A percentile compares a stretch with the other conserved stretches of the same genome.
These are phyloP conservation scores for Kazachstania africana DNA, from an alignment of 805 yeast species.

Conservation along the genomic window DNA sequence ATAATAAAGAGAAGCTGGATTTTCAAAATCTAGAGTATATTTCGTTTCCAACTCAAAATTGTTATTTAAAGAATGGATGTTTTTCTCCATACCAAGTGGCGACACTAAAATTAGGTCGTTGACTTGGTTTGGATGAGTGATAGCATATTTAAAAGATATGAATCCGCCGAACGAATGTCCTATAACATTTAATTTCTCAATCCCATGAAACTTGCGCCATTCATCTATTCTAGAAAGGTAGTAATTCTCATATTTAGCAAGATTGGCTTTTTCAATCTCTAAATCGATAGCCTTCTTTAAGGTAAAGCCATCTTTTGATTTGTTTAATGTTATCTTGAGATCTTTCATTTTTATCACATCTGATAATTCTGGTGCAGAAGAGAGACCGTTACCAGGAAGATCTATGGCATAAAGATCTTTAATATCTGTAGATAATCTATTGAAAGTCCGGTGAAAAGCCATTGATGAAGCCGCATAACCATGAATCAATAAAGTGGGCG, in stretches of 20 bases:
- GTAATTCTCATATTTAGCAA: slow-evolving; percentile 37
- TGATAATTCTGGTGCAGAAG: slow-evolving; percentile 35
- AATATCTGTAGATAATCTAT: slow-evolving; percentile 33
- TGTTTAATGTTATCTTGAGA: neutral
- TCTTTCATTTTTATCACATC: neutral
- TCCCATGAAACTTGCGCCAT: slow-evolving; percentile 43
- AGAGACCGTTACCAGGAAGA: slow-evolving; percentile 59
- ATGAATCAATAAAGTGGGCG: slow-evolving; percentile 53
- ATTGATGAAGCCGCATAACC: slow-evolving; percentile 93
- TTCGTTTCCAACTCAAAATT: slow-evolving; percentile 6
- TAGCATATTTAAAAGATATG: slow-evolving; percentile 51
- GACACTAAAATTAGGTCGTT: slow-evolving; percentile 48
- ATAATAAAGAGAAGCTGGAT: slow-evolving; percentile 30
- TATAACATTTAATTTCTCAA: slow-evolving; percentile 47
- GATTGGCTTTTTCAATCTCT: slow-evolving; percentile 6
- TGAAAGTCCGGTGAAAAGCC: slow-evolving; percentile 63
- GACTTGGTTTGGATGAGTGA: slow-evolving; percentile 44
- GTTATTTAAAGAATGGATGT: slow-evolving; percentile 44
- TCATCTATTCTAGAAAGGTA: slow-evolving; percentile 49
- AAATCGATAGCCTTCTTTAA: neutral
- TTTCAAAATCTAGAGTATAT: slow-evolving; percentile 28
- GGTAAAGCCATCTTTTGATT: neutral
- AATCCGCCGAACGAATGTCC: slow-evolving; percentile 80
- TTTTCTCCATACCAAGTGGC: slow-evolving; percentile 72
- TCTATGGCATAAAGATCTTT: slow-evolving; percentile 61